Evolutionary conservation across 257 asterid genomes (phyloP), one percentile per base, ranked within the genome.

Genomic region (Scutellaria galericulata): DNA sequence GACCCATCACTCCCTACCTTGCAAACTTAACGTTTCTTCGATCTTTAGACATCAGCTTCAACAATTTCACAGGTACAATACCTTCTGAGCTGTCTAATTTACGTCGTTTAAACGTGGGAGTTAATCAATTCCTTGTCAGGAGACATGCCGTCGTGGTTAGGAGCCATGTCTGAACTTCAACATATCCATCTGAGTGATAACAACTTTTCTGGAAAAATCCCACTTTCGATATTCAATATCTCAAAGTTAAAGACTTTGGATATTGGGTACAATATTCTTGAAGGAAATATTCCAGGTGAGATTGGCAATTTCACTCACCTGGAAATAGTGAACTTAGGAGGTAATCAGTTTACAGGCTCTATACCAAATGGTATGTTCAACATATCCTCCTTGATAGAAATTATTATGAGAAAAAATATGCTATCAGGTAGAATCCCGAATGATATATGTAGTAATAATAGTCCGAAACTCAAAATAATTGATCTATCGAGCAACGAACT

Each of bases 211-310:
- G 70, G 70, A 31, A 20, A 5, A 8, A 64, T 64, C 44, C 24
- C 47, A 1, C 40, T n/a, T 0, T 55, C 57, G 5, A 5, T 64
- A 13, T 65, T 46, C 57, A 65, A 22, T 13, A 24, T 3, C 7
- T 46, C 70, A 45, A 65, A 27, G 70, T 7, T 65, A 5, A 1
- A 14, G 11, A 9, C 41, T 2, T 5, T 64, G 31, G 14, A 45
- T 2, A 20, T 64, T 56, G 6, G 70, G 3, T 31, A 7, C 60
- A 50, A 66, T 35, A 3, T 35, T 27, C 37, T 83, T n/a, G 18
- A 46, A 39, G 88, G 82, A 13, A 64, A 14, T 6, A 68, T 83
- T 37, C 87, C 88, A 11, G 31, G 51, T 44, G 79, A 70, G 66
- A 51, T 81, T 42, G 81, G 80, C 0, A 35, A 9, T 24, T 24